Evolutionary conservation across 164 flowering plant species (phyloP), one percentile per base, ranked within the genome.

Genomic region (Cinnamomum chago): DNA sequence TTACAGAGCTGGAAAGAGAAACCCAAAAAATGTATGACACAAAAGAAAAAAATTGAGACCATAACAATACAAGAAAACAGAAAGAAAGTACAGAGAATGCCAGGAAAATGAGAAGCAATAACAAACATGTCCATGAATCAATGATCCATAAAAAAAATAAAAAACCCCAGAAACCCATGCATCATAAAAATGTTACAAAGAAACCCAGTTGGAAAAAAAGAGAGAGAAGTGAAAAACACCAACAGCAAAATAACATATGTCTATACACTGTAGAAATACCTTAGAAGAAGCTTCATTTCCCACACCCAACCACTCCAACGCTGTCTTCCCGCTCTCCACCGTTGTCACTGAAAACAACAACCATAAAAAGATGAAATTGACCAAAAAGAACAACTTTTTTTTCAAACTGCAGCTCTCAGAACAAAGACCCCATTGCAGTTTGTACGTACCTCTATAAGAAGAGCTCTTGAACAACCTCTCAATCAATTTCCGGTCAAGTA

Each of bases 391-490:
- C 0, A 3, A 0, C 35, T 1, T 7, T 40, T 40, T 40, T 1
- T 7, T 24, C 47, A 30, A 30, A 30, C 33, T 3, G 7, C 47
- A 35, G 47, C 47, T 5, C 47, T 5, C 1, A 35, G 9, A 40
- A 40, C 47, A 6, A 40, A 40, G 10, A 1, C 9, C 47, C 11
- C 47, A 40, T 7, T 40, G 47, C 10, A 40, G 47, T 40, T 40
- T 7, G 47, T 40, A 80, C 79, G 35, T 60, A 80, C 82, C 82
- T 77, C 67, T 77, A 24, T 73, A 80, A 11, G 82, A 72, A 73
- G 82, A 80, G 10, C 75, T 70, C 74, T 60, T 74, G 2, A 80
- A 70, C 73, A 80, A 40, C 58, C 73, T 66, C 72, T 80, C 82
- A 50, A 80, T 75, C 60, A 76, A 60, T 24, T 70, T 80, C 67